Percentiles rank a stretch among this genome's conserved stretches.
Evolutionary conservation across 2,329 filamentous ascomycete genomes (phyloP).

Genomic region (Curvularia spicifera): DNA sequence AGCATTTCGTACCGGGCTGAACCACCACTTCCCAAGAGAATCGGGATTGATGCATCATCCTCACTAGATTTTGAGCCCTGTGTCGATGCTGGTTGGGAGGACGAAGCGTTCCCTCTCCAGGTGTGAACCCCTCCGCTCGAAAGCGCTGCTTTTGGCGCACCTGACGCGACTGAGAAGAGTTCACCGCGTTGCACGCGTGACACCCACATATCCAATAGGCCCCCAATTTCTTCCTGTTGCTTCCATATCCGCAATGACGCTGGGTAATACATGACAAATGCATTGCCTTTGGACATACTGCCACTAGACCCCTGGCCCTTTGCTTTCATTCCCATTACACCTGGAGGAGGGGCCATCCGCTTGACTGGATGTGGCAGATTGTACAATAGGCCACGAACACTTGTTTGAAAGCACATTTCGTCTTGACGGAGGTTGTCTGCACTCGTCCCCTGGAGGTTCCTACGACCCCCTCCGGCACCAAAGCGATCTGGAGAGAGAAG

Average conservation of each 20-base stretch:
- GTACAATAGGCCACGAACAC: slow-evolving; percentile 84
- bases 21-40: slow-evolving; percentile 64
- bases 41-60: slow-evolving; percentile 23
- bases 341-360: slow-evolving; percentile 53
- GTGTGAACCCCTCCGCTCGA: slow-evolving; percentile 50
- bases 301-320: slow-evolving; percentile 32
- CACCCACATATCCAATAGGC: slow-evolving; percentile 73
- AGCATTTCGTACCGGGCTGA: slow-evolving; percentile 76
- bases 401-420: slow-evolving; percentile 91
- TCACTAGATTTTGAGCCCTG: slow-evolving; percentile 10
- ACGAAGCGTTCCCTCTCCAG: slow-evolving; percentile 41
- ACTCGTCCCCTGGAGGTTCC: slow-evolving; percentile 57
- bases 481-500: slow-evolving; percentile 79
- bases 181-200: slow-evolving; percentile 59
- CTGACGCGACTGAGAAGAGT: slow-evolving; percentile 30
- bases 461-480: slow-evolving; percentile 61
- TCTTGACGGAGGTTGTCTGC: slow-evolving; percentile 84
- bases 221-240: slow-evolving; percentile 80
- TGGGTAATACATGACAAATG: slow-evolving; percentile 92
- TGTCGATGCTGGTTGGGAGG: slow-evolving; percentile 20
- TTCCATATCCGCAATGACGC: slow-evolving; percentile 83
- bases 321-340: slow-evolving; percentile 46
- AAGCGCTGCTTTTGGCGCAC: slow-evolving; percentile 32
- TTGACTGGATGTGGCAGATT: slow-evolving; percentile 86
- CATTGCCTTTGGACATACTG: slow-evolving; percentile 57